phyloP scores from a whole-genome alignment of 1,139 yeast species.

The Kurtzmaniella quercitrusa region DNA sequence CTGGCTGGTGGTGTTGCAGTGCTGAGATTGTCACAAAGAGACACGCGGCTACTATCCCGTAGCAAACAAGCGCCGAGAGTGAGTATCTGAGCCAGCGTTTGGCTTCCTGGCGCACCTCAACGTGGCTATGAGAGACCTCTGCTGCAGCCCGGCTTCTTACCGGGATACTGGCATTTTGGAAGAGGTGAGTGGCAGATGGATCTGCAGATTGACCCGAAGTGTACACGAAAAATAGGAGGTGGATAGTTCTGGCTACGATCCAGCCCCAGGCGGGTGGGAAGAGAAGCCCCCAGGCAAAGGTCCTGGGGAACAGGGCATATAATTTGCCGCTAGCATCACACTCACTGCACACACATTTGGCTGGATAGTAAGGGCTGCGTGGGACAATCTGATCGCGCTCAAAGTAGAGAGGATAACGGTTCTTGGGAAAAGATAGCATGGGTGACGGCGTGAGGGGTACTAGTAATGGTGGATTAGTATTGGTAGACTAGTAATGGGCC shows the following conservation, averaged over 20 bases:
- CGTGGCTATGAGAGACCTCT: not conserved
- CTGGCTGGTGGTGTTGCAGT: not conserved
- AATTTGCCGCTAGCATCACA: conserved; percentile 11
- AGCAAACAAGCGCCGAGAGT: not conserved
- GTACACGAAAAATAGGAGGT: too few species aligned
- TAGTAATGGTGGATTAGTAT: too few species aligned
- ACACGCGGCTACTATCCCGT: not conserved
- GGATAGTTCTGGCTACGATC: not conserved
- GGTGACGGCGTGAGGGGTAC: too few species aligned
- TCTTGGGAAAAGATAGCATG: not conserved
- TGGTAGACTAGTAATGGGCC: too few species aligned
- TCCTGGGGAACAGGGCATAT: not conserved
- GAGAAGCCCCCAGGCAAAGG: conserved; percentile 16
- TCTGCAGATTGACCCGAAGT: too few species aligned
- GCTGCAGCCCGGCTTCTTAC: not conserved
- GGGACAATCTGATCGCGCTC: not conserved
- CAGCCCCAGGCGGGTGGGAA: conserved; percentile 22
- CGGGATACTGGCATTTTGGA: too few species aligned
- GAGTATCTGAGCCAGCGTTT: not conserved
- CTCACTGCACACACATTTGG: conserved; percentile 14
- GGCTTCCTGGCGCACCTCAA: not conserved
- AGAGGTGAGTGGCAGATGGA: too few species aligned
- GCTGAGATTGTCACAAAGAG: not conserved
- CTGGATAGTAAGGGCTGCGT: not conserved
- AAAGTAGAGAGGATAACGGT: not conserved